phyloP scores from a whole-genome alignment of 31 red algal genomes.

The Porphyra umbilicalis region DNA sequence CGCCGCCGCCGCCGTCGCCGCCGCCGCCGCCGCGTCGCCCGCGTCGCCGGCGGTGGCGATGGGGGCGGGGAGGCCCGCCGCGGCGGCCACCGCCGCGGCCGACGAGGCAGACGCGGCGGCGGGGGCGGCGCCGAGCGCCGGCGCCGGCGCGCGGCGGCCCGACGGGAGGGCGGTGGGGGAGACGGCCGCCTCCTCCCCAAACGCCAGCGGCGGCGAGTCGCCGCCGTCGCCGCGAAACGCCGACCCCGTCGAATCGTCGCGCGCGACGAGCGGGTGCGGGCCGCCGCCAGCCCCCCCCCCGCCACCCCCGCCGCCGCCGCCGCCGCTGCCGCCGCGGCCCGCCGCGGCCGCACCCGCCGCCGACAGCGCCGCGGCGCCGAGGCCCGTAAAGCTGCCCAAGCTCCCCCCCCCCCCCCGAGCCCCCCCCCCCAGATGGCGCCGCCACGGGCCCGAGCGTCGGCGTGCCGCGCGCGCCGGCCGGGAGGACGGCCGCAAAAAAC shows the following conservation, averaged over 20 bases:
- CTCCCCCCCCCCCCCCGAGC: not conserved
- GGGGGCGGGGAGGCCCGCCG: not conserved
- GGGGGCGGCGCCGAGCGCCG: not conserved
- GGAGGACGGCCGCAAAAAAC: constrained; percentile 23
- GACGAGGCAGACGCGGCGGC: too few relatives aligned
- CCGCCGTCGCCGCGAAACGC: not conserved
- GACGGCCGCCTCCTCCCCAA: not conserved
- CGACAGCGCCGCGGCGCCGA: not conserved
- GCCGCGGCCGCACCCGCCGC: not conserved
- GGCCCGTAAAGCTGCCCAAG: not conserved
- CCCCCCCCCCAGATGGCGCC: not conserved
- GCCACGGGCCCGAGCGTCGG: constrained; percentile 22
- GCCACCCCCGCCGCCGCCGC: not conserved
- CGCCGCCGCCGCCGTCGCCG: not conserved
- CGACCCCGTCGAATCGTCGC: not conserved
- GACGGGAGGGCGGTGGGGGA: not conserved
- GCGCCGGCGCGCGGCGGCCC: not conserved
- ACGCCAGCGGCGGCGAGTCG: not conserved
- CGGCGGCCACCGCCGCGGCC: not conserved
- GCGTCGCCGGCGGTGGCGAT: constrained; percentile 18
- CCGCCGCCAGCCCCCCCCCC: not conserved
- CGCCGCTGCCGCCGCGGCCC: not conserved
- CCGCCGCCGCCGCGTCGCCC: constrained; percentile 10
- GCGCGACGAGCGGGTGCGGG: not conserved
- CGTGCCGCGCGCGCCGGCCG: constrained; percentile 13